These are phyloP conservation scores for Saccharum spontaneum DNA, from an alignment of 176 grass and related monocot species.

Conservation along the genomic window DNA sequence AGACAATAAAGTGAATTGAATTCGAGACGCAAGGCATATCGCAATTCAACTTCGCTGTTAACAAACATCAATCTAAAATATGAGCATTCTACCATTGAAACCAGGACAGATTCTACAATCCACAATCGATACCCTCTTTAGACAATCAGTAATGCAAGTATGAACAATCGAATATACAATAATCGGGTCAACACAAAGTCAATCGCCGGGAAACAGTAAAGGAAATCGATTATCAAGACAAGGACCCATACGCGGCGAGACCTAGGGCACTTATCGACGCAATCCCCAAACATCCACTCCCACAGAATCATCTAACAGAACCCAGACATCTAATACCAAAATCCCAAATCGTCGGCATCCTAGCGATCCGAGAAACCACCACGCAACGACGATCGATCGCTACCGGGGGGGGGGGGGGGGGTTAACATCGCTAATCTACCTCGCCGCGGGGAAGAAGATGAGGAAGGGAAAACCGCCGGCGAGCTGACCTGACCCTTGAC, in stretches of 20 bases:
- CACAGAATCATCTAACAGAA: no score
- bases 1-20: neutral
- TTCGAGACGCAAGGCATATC: neutral
- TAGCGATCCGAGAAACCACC: neutral
- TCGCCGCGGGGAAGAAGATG: rapidly evolving
- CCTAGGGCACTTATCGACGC: no score
- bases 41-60: neutral
- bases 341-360: neutral
- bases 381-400: neutral
- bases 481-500: slow-evolving; percentile 74
- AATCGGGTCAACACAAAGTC: neutral
- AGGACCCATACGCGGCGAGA: neutral
- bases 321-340: neutral
- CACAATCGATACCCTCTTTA: neutral
- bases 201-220: neutral
- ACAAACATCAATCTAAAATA: no score
- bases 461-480: neutral
- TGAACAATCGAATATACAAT: neutral
- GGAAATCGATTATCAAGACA: no score
- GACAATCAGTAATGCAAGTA: neutral
- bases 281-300: neutral
- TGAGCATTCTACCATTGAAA: neutral
- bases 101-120: neutral
- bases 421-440: neutral
- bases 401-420: neutral